Evolutionary conservation across 2,329 filamentous ascomycete species (phyloP).

Genomic region (Cordyceps farinosa): DNA sequence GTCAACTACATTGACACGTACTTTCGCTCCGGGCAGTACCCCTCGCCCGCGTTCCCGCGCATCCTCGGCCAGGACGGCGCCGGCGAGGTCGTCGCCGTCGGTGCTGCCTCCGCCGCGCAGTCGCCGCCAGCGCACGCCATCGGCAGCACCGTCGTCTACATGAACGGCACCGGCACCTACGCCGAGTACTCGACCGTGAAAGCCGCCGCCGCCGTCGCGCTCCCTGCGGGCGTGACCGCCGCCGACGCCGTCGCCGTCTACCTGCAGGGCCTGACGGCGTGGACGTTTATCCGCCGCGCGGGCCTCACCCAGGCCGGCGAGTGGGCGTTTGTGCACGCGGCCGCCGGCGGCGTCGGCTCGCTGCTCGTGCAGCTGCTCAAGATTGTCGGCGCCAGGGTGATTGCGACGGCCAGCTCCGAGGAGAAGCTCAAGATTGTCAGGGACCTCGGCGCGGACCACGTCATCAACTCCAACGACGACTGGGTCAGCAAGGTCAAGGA

Average conservation of each 20-base stretch:
- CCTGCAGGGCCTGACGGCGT: slow-evolving; percentile 80
- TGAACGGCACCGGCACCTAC: slow-evolving; percentile 48
- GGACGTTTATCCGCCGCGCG: slow-evolving; percentile 74
- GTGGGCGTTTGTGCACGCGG: slow-evolving; percentile 80
- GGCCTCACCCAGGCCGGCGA: slow-evolving; percentile 73
- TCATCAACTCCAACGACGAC: slow-evolving; percentile 65
- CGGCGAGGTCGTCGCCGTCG: slow-evolving; percentile 64
- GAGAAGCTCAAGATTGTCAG: slow-evolving; percentile 71
- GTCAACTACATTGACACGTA: slow-evolving; percentile 92
- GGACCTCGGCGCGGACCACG: slow-evolving; percentile 65
- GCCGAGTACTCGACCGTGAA: slow-evolving; percentile 54
- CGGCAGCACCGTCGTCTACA: slow-evolving; percentile 70
- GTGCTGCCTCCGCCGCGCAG: slow-evolving; percentile 39
- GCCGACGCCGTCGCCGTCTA: slow-evolving; percentile 65
- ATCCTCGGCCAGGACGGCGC: slow-evolving; percentile 76
- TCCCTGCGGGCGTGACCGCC: slow-evolving; percentile 60
- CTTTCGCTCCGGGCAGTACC: slow-evolving; percentile 82
- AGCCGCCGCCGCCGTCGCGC: slow-evolving; percentile 52
- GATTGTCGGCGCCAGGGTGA: slow-evolving; percentile 68
- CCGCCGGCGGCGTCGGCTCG: slow-evolving; percentile 76
- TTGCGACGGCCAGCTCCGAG: slow-evolving; percentile 71
- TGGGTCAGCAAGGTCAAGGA: slow-evolving; percentile 59
- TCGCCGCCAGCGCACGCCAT: slow-evolving; percentile 50
- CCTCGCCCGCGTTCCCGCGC: slow-evolving; percentile 62
- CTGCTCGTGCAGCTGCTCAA: slow-evolving; percentile 73